A percentile compares a stretch with the other conserved stretches of the same genome.
These are phyloP conservation scores for Parietaria judaica DNA, from an alignment of 306 rosid genomes.

Conservation along the genomic window DNA sequence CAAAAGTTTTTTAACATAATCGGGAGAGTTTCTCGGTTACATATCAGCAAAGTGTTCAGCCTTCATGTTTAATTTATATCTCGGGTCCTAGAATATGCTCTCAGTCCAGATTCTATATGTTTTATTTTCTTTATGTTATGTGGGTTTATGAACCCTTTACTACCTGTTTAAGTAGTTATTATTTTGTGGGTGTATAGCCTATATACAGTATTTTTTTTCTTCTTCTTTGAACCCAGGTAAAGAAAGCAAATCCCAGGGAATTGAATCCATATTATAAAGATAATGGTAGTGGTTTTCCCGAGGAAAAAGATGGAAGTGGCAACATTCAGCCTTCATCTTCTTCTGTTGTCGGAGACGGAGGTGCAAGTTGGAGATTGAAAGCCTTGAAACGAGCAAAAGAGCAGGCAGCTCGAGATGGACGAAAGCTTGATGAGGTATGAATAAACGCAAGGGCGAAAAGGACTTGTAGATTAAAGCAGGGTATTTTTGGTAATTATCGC, in stretches of 20 bases:
- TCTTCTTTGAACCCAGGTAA: slow-evolving; percentile 22
- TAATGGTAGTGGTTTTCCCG: slow-evolving; percentile 77
- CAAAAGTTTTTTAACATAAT: no score
- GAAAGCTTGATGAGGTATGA: slow-evolving; percentile 44
- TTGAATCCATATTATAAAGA: slow-evolving; percentile 82
- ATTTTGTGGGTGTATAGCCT: slow-evolving; percentile 4
- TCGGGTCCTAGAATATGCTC: no score
- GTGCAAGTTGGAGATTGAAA: slow-evolving; percentile 96
- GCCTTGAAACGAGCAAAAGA: slow-evolving; percentile 92
- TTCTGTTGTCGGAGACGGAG: slow-evolving; percentile 88
- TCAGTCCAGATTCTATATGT: not conserved
- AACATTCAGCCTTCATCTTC: slow-evolving; percentile 43
- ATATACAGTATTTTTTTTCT: not conserved
- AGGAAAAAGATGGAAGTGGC: slow-evolving; percentile 36
- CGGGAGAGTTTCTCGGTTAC: no score
- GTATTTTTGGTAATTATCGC: no score
- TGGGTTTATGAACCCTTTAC: not conserved
- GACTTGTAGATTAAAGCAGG: no score
- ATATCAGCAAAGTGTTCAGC: no score
- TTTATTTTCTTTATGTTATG: not conserved
- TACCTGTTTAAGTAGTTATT: slow-evolving; percentile 2
- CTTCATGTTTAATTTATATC: no score
- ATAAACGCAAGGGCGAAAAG: no score
- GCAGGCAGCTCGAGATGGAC: slow-evolving; percentile 82
- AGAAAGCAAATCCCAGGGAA: slow-evolving; percentile 60